These are phyloP conservation scores for Spirogloea muscicola DNA, from an alignment of 139 green algal species.

Conservation along the genomic window DNA sequence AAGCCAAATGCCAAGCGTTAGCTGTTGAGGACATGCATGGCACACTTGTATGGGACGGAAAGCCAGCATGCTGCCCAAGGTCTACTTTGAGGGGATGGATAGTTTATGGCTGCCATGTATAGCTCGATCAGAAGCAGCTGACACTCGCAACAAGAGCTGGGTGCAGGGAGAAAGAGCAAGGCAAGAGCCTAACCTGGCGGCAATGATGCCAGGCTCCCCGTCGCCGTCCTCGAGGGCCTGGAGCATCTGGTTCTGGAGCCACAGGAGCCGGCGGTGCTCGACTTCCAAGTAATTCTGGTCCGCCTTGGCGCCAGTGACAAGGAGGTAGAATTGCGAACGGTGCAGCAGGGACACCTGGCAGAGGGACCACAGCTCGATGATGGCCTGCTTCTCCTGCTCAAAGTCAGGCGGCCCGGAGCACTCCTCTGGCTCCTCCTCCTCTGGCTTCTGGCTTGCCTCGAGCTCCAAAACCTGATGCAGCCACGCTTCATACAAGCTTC, in stretches of 20 bases:
- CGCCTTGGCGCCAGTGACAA: constrained; percentile 14
- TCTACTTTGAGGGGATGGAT: neutral
- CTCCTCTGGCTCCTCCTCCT: no score
- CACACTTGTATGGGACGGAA: no score
- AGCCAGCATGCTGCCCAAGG: no score
- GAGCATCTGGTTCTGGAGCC: constrained; percentile 14
- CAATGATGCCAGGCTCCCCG: no score
- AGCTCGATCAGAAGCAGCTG: no score
- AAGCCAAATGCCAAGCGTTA: neutral
- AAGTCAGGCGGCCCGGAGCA: constrained; percentile 14
- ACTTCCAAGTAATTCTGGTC: constrained; percentile 44
- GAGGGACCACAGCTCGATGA: constrained; percentile 37
- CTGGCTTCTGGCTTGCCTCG: no score
- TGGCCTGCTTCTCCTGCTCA: constrained; percentile 23
- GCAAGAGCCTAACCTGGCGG: no score
- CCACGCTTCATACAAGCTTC: no score
- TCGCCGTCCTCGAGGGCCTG: constrained; percentile 1
- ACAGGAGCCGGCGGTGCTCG: constrained; percentile 28
- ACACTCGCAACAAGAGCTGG: neutral
- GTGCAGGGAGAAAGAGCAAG: no score
- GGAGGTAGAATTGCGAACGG: constrained; percentile 40
- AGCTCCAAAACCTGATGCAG: no score
- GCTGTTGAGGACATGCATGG: neutral
- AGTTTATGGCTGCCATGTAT: neutral
- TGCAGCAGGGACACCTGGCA: constrained; percentile 43